A percentile compares a stretch with the other conserved stretches of the same genome.
These are phyloP conservation scores for Nematocida parisii DNA, from an alignment of 371 early-diverging fungal species.

Conservation along the genomic window DNA sequence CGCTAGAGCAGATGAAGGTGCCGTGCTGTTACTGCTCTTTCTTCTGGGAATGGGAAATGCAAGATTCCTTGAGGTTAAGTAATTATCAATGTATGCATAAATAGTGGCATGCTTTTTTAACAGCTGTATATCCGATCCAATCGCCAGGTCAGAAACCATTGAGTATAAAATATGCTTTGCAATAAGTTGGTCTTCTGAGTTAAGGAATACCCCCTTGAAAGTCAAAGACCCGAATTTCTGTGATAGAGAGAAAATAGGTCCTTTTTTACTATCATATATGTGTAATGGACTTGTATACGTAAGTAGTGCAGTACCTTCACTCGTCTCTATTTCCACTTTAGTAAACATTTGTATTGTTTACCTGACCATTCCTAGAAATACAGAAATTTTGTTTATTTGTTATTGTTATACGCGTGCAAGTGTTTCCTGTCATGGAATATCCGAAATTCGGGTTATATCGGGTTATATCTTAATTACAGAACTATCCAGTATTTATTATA, in stretches of 20 bases:
- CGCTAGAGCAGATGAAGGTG: background rate
- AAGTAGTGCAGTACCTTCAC: slow-evolving; percentile 30
- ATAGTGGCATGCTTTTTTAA: slow-evolving; percentile 52
- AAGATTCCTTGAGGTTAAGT: slow-evolving; percentile 47
- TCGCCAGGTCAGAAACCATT: slow-evolving; percentile 29
- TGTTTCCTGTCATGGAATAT: background rate
- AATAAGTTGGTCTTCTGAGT: slow-evolving; percentile 39
- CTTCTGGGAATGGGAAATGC: slow-evolving; percentile 54
- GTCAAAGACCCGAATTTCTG: slow-evolving; percentile 33
- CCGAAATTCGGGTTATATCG: too few species aligned
- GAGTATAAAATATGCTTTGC: slow-evolving; percentile 34
- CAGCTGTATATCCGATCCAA: slow-evolving; percentile 8
- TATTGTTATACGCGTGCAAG: background rate
- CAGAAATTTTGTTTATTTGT: slow-evolving; percentile 14
- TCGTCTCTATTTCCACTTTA: slow-evolving; percentile 51
- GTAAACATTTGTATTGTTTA: slow-evolving; percentile 49
- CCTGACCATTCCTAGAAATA: background rate
- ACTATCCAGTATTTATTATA: too few species aligned
- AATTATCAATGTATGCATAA: slow-evolving; percentile 57
- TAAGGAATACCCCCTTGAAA: slow-evolving; percentile 46
- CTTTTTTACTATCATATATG: background rate
- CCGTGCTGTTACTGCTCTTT: background rate
- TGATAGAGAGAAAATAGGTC: slow-evolving; percentile 37
- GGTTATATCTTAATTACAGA: too few species aligned
- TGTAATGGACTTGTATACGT: slow-evolving; percentile 20